phyloP scores from a whole-genome alignment of 495 filamentous ascomycete species.

The Pyronema omphalodes region DNA sequence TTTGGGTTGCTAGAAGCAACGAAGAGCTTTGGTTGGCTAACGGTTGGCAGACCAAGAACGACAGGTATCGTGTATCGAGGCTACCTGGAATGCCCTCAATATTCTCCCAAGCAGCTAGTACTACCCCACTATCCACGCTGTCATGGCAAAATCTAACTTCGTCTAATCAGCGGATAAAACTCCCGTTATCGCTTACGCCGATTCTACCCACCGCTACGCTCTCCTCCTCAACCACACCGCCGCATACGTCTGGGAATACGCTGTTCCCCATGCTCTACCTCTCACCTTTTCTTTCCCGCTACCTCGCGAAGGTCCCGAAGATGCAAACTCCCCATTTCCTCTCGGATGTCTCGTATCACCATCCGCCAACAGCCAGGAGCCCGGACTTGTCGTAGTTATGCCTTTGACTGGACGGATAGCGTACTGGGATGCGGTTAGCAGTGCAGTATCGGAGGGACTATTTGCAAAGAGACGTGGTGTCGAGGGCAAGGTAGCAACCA shows the following conservation, averaged over 20 bases:
- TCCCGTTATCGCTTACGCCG: constrained; percentile 21
- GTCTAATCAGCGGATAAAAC: constrained; percentile 5
- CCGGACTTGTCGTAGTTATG: constrained; percentile 69
- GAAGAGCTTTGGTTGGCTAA: constrained; percentile 6
- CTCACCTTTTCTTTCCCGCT: constrained; percentile 61
- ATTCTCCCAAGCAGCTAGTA: constrained; percentile 34
- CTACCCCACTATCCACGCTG: constrained; percentile 34
- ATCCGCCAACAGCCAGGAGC: constrained; percentile 50
- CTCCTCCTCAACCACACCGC: constrained; percentile 59
- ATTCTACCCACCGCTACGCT: constrained; percentile 49
- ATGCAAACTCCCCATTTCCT: constrained; percentile 43
- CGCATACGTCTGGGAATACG: constrained; percentile 82
- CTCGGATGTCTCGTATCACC: constrained; percentile 61
- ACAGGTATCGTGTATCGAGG: constrained; percentile 69
- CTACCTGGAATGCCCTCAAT: constrained; percentile 63
- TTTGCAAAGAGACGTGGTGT: constrained; percentile 32
- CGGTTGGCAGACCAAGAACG: constrained; percentile 53
- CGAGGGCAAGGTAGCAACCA: constrained; percentile 36
- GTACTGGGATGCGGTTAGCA: constrained; percentile 77
- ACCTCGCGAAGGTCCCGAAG: constrained; percentile 39
- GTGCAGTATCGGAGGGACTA: constrained; percentile 21
- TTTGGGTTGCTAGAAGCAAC: background rate
- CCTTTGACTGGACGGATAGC: constrained; percentile 65
- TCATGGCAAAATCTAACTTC: background rate
- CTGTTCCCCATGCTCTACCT: constrained; percentile 38